Evolutionary conservation across 129 eudicot genomes (phyloP).

Genomic region (Rutidosis leptorrhynchoides): DNA sequence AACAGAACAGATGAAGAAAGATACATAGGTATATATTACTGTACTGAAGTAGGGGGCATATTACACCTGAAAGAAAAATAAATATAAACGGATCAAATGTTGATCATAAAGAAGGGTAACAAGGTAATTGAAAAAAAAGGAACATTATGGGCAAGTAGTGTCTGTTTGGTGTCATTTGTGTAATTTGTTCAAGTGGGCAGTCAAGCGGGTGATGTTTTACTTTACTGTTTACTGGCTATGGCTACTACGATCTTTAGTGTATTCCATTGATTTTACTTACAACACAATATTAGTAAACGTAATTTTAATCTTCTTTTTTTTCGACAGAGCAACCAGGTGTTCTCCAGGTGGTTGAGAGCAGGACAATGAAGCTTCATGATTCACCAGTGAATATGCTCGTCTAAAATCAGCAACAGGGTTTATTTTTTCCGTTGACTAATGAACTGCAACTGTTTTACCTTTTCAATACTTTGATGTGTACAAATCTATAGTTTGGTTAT

Average conservation of each 20-base stretch:
- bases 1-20: not conserved
- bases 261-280: not conserved
- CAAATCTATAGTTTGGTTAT: not conserved
- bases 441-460: not conserved
- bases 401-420: constrained; percentile 5
- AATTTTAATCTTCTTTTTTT: not conserved
- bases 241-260: too few species aligned
- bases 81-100: not conserved
- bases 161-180: too few species aligned
- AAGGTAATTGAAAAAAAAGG: not conserved
- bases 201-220: too few species aligned
- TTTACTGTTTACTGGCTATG: too few species aligned
- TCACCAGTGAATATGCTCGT: constrained; percentile 19
- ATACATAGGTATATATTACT: not conserved
- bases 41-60: not conserved
- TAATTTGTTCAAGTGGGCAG: too few species aligned
- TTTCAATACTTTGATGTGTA: not conserved
- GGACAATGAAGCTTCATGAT: constrained; percentile 32
- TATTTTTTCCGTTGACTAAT: not conserved
- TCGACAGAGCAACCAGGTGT: constrained; percentile 35
- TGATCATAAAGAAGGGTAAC: not conserved
- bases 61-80: not conserved
- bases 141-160: too few species aligned
- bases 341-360: constrained; percentile 31
- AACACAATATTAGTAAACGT: not conserved